phyloP scores from a whole-genome alignment of 2,329 filamentous ascomycete species.

The Aspergillus puulaauensis region DNA sequence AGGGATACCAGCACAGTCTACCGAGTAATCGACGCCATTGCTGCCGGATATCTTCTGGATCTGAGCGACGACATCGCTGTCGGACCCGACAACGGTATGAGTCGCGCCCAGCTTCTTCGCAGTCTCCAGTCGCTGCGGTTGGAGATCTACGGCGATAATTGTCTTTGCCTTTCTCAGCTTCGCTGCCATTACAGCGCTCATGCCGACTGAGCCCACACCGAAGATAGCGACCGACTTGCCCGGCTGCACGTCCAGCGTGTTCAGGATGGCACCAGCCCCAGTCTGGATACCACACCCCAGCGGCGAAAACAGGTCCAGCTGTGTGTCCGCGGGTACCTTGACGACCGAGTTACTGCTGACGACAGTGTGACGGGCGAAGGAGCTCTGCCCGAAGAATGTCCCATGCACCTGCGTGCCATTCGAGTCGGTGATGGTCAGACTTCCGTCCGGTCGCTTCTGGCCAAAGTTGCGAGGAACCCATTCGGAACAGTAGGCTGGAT shows the following conservation, averaged over 20 bases:
- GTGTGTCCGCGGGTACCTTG: conserved; percentile 19
- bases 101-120: conserved; percentile 29
- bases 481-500: conserved; percentile 21
- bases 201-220: conserved; percentile 33
- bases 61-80: conserved; percentile 6
- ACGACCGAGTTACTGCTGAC: conserved; percentile 28
- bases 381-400: conserved; percentile 41
- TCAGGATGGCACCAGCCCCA: conserved; percentile 27
- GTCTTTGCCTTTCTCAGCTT: conserved; percentile 19
- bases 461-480: conserved; percentile 16
- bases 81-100: conserved; percentile 19
- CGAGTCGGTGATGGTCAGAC: background rate
- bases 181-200: conserved; percentile 34
- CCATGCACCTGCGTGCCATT: conserved; percentile 15
- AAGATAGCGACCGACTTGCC: conserved; percentile 27
- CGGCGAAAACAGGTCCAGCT: conserved; percentile 15
- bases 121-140: conserved; percentile 18
- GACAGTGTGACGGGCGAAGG: conserved; percentile 22
- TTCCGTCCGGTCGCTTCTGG: conserved; percentile 14
- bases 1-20: conserved; percentile 22
- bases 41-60: conserved; percentile 6
- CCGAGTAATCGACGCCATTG: conserved; percentile 14
- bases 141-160: conserved; percentile 29
- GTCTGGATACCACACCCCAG: conserved; percentile 35
- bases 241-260: conserved; percentile 18